A percentile compares a stretch with the other conserved stretches of the same genome.
These are phyloP conservation scores for Sporothrix schenckii DNA, from an alignment of 2,329 filamentous ascomycete species.

Conservation along the genomic window DNA sequence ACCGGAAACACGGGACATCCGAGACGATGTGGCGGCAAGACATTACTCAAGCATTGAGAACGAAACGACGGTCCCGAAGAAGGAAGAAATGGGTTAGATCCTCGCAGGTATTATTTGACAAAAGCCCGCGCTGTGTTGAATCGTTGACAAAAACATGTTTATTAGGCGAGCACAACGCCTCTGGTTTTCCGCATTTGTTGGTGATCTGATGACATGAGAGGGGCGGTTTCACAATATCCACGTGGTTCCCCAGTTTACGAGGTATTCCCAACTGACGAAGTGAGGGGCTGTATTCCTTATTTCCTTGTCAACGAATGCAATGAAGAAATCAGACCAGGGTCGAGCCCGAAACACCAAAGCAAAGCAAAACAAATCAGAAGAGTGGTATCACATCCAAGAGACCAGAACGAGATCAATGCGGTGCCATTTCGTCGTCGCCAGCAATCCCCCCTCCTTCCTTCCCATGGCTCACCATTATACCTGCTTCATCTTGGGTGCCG, in stretches of 20 bases:
- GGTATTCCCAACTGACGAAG: not conserved
- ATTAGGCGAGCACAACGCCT: not conserved
- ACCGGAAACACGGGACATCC: not conserved
- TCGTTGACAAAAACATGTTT: not conserved
- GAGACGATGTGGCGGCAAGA: too few relatives aligned
- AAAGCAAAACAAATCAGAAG: not conserved
- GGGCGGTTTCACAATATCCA: constrained; percentile 20
- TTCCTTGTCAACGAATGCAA: not conserved
- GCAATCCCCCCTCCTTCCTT: too few relatives aligned
- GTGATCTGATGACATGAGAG: constrained; percentile 5
- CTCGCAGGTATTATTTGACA: not conserved
- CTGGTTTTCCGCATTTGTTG: not conserved
- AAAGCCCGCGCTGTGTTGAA: too few relatives aligned
- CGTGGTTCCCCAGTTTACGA: not conserved
- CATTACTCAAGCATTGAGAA: not conserved
- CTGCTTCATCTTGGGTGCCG: not conserved
- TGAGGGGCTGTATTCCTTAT: not conserved
- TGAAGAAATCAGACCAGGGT: not conserved
- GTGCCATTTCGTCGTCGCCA: too few relatives aligned
- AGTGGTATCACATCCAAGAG: constrained; percentile 16
- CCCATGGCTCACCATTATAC: not conserved
- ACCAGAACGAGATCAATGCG: not conserved
- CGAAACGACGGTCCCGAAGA: constrained; percentile 4
- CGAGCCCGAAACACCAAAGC: not conserved
- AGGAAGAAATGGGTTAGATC: constrained; percentile 7